These are phyloP conservation scores for Stachybotrys echinatus DNA, from an alignment of 2,329 filamentous ascomycete genomes.

Conservation along the genomic window DNA sequence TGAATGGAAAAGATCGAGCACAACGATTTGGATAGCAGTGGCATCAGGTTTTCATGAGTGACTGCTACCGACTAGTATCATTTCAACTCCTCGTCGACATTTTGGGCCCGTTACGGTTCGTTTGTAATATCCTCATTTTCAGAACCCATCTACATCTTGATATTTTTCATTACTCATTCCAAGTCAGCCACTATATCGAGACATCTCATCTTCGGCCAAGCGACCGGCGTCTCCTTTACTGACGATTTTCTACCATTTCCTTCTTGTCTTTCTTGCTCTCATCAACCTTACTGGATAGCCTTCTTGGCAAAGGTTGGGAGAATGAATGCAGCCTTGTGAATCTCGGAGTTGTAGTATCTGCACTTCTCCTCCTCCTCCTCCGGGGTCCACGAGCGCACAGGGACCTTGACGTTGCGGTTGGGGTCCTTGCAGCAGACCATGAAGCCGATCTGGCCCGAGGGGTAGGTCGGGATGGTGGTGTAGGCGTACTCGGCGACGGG, in stretches of 20 bases:
- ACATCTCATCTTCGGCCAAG: neutral
- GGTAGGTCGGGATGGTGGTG: slow-evolving; percentile 98
- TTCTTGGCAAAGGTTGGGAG: slow-evolving; percentile 91
- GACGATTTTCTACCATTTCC: too few species aligned
- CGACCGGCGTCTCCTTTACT: neutral
- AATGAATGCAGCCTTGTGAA: slow-evolving; percentile 91
- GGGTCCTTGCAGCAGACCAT: slow-evolving; percentile 99
- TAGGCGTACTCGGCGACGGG: slow-evolving; percentile 97
- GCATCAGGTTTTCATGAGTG: too few species aligned
- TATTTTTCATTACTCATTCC: too few species aligned
- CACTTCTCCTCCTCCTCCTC: slow-evolving; percentile 92
- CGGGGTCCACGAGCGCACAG: slow-evolving; percentile 70
- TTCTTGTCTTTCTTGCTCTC: too few species aligned
- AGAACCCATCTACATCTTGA: too few species aligned
- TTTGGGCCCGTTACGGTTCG: too few species aligned
- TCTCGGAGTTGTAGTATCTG: slow-evolving; percentile 95
- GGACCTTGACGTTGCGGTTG: slow-evolving; percentile 76
- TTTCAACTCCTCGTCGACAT: too few species aligned
- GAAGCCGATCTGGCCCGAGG: slow-evolving; percentile 98
- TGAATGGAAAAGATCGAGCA: too few species aligned
- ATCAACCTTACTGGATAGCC: slow-evolving; percentile 51
- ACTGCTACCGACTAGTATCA: too few species aligned
- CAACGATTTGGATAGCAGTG: too few species aligned
- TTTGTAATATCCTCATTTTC: too few species aligned
- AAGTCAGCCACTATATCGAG: neutral